Percentiles rank a stretch among this genome's conserved stretches.
These are phyloP conservation scores for Actinomortierella ambigua DNA, from an alignment of 371 early-diverging fungal species.

Conservation along the genomic window DNA sequence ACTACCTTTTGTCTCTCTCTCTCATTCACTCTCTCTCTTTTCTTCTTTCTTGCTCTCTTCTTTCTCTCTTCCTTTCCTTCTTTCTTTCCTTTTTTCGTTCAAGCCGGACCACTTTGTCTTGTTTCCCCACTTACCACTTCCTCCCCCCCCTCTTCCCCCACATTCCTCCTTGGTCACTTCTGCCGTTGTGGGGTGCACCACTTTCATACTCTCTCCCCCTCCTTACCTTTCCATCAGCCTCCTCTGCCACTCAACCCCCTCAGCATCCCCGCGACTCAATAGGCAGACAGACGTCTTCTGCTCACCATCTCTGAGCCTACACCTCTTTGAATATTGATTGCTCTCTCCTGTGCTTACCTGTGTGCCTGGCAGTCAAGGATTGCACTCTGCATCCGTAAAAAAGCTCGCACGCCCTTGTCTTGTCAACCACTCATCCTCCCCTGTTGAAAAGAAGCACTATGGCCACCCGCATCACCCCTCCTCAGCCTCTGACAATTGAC, in stretches of 20 bases:
- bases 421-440: neutral
- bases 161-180: no score
- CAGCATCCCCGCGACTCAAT: neutral
- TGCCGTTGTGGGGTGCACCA: neutral
- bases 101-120: no score
- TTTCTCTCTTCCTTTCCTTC: neutral
- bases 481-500: neutral
- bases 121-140: no score
- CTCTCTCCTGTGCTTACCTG: neutral
- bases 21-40: neutral
- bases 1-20: no score
- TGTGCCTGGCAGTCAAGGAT: neutral
- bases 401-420: neutral
- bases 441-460: no score
- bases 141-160: neutral
- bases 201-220: neutral
- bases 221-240: neutral
- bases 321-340: neutral
- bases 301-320: neutral
- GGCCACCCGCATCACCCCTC: neutral
- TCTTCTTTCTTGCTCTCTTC: neutral
- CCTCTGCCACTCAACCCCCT: neutral
- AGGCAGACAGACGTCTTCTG: neutral
- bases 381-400: neutral
- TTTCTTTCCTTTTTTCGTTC: constrained; percentile 3